Conservation (phyloP, 1,284 basidiomycete genomes). For the Cystobasidiaceae sp. region DNA sequence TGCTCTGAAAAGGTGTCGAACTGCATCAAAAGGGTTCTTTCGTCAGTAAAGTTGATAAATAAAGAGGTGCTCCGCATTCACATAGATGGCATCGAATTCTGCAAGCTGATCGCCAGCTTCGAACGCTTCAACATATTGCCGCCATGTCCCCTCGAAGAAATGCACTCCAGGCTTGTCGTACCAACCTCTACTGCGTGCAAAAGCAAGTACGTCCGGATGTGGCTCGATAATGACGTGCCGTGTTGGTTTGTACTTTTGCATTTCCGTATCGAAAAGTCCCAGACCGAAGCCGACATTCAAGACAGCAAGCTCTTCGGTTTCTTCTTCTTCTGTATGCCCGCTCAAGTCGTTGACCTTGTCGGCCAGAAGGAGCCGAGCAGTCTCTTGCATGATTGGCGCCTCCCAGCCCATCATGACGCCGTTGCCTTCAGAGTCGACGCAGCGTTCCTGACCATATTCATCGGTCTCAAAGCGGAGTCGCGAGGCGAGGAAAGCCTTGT, state of each 20-base stretch:
- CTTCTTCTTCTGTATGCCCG: conserved; percentile 34
- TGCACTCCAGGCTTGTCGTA: conserved; percentile 68
- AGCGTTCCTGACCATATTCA: conserved; percentile 71
- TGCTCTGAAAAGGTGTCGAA: conserved; percentile 44
- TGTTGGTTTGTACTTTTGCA: conserved; percentile 34
- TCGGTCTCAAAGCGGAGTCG: conserved; percentile 58
- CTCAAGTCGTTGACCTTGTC: conserved; percentile 52
- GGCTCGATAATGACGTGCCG: conserved; percentile 96
- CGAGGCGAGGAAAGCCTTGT: conserved; percentile 67
- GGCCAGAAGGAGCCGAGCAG: conserved; percentile 56
- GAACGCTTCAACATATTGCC: conserved; percentile 65
- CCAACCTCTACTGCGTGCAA: conserved; percentile 70
- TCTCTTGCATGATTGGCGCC: conserved; percentile 67
- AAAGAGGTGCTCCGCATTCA: conserved; percentile 84
- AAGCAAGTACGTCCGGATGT: conserved; percentile 81
- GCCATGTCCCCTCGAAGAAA: conserved; percentile 87
- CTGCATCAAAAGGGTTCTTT: conserved; percentile 1
- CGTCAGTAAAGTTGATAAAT: neutral
- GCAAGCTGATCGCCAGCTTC: conserved; percentile 55
- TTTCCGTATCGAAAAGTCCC: conserved; percentile 60
- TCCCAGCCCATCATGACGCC: conserved; percentile 97
- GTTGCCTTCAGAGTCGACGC: conserved; percentile 55
- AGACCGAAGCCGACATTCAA: conserved; percentile 93
- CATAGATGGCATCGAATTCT: conserved; percentile 82
- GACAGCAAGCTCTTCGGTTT: conserved; percentile 58